These are phyloP conservation scores for Aspergillus conjunctus DNA, from an alignment of 495 filamentous ascomycete genomes.

Conservation along the genomic window DNA sequence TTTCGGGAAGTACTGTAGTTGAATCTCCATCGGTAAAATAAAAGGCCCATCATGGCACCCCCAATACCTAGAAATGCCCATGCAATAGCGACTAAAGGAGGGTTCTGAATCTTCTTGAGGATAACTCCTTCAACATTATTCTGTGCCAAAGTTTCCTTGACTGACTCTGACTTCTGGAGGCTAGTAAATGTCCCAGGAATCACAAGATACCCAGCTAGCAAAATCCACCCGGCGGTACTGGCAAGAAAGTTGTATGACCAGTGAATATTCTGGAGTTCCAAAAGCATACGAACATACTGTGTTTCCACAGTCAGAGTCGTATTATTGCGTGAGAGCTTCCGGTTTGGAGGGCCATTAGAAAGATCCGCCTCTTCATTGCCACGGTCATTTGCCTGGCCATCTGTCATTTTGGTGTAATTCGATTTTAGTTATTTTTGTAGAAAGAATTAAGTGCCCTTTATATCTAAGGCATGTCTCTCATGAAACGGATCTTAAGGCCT, in stretches of 20 bases:
- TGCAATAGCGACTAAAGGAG: constrained; percentile 29
- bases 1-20: no score
- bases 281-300: constrained; percentile 12
- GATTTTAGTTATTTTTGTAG: no score
- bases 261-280: constrained; percentile 19
- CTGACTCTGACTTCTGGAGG: constrained; percentile 27
- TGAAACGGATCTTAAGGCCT: no score
- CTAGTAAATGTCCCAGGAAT: constrained; percentile 42
- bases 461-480: no score
- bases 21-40: constrained; percentile 23
- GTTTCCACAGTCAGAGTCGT: constrained; percentile 13
- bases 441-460: no score
- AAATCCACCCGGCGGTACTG: constrained; percentile 29
- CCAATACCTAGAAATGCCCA: constrained; percentile 27
- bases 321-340: neutral
- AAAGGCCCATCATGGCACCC: constrained; percentile 15
- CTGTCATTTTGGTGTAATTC: no score
- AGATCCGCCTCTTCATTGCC: neutral
- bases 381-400: no score
- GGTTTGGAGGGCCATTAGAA: neutral
- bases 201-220: constrained; percentile 40
- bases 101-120: constrained; percentile 28
- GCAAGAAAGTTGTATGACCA: constrained; percentile 21
- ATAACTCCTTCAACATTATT: constrained; percentile 17
- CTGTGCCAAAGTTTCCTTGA: constrained; percentile 17